Conservation (phyloP, 768 basidiomycete genomes). For the Stropharia rugosoannulata region DNA sequence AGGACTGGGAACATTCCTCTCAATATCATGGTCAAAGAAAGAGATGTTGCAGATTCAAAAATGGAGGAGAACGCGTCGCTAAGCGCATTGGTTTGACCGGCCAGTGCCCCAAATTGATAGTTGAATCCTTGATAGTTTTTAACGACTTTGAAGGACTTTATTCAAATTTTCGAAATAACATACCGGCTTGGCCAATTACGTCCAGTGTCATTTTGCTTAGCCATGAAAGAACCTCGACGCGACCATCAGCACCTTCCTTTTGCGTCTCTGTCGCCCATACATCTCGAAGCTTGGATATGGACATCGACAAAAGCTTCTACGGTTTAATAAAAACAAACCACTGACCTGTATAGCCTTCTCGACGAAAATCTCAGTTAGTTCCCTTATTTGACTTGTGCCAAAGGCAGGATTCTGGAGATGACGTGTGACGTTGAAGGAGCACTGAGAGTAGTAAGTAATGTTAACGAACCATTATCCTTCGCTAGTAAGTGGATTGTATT, state of each 20-base stretch:
- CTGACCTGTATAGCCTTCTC: slow-evolving; percentile 51
- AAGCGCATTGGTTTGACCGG: slow-evolving; percentile 42
- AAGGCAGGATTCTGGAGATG: slow-evolving; percentile 61
- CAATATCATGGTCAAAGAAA: slow-evolving; percentile 31
- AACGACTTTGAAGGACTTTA: slow-evolving; percentile 25
- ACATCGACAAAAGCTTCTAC: background rate
- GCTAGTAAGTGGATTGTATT: slow-evolving; percentile 19
- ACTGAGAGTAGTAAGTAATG: background rate
- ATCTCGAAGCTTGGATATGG: slow-evolving; percentile 43
- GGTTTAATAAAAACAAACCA: background rate
- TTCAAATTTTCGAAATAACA: slow-evolving; percentile 23
- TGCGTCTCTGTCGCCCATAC: slow-evolving; percentile 38
- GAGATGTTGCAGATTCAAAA: slow-evolving; percentile 42
- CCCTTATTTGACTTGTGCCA: slow-evolving; percentile 56
- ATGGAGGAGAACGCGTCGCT: slow-evolving; percentile 52
- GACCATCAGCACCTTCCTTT: slow-evolving; percentile 24
- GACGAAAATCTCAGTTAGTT: slow-evolving; percentile 55
- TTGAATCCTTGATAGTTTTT: slow-evolving; percentile 25
- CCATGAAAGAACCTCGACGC: slow-evolving; percentile 63
- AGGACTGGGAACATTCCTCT: slow-evolving; percentile 35
- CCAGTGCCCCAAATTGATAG: slow-evolving; percentile 31
- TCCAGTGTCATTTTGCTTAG: slow-evolving; percentile 71
- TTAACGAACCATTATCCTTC: slow-evolving; percentile 40
- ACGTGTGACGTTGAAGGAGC: background rate
- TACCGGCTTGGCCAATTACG: slow-evolving; percentile 70